Conservation (phyloP, 139 green algal genomes). For the Chlamydomonas sp. region DNA sequence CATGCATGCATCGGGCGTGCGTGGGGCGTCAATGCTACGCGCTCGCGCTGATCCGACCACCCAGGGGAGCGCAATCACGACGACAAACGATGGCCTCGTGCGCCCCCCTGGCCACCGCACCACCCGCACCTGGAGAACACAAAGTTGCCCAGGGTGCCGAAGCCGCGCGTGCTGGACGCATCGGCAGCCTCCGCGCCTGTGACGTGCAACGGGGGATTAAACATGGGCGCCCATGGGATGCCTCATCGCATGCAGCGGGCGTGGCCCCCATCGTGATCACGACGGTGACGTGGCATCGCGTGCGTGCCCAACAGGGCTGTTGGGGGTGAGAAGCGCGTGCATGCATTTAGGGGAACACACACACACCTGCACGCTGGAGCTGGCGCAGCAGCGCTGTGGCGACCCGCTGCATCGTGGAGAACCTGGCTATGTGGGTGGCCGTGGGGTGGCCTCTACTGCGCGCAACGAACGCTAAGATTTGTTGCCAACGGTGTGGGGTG, state of each 20-base stretch:
- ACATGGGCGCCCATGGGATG: not conserved
- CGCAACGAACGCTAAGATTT: too few relatives aligned
- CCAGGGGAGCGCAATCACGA: not conserved
- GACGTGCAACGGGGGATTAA: not conserved
- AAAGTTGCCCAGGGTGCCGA: slow-evolving; percentile 19
- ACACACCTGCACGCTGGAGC: slow-evolving; percentile 4
- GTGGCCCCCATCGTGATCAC: not conserved
- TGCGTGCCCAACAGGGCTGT: not conserved
- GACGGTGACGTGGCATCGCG: not conserved
- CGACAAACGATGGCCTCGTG: not conserved
- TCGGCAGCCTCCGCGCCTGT: not conserved
- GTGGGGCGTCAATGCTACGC: not conserved
- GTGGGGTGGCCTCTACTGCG: too few relatives aligned
- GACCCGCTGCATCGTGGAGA: slow-evolving; percentile 12
- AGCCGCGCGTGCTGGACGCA: slow-evolving; percentile 1
- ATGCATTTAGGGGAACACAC: too few relatives aligned
- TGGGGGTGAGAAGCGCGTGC: too few relatives aligned
- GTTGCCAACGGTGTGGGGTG: too few relatives aligned
- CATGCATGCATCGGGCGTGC: not conserved
- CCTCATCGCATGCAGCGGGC: not conserved
- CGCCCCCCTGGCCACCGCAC: not conserved
- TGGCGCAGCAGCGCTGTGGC: slow-evolving; percentile 5
- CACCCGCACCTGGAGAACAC: slow-evolving; percentile 20
- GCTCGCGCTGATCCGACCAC: not conserved
- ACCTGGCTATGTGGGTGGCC: too few relatives aligned